phyloP scores from a whole-genome alignment of 1,284 basidiomycete genomes.

The Abortiporus biennis region DNA sequence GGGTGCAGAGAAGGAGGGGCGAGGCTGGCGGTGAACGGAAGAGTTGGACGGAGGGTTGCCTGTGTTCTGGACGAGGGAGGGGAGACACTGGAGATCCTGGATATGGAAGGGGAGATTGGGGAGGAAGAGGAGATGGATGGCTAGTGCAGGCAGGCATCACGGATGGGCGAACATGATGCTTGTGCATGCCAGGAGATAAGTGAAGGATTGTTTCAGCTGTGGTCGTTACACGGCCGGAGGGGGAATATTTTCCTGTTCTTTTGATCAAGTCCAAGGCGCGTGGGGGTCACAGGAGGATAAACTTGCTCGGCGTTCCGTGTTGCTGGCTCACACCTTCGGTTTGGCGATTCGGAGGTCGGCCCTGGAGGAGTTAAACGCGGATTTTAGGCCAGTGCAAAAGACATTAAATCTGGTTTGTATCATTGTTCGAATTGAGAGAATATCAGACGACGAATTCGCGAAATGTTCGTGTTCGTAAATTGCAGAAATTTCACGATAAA shows the following conservation, averaged over 20 bases:
- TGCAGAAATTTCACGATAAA: neutral
- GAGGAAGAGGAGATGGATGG: slow-evolving; percentile 28
- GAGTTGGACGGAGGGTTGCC: slow-evolving; percentile 63
- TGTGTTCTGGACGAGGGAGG: slow-evolving; percentile 65
- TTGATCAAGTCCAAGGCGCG: slow-evolving; percentile 8
- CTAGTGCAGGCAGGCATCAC: neutral
- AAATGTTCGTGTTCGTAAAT: neutral
- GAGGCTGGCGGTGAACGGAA: slow-evolving; percentile 66
- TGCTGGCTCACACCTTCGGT: slow-evolving; percentile 13
- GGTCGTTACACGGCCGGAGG: slow-evolving; percentile 13
- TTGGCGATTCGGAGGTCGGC: slow-evolving; percentile 18
- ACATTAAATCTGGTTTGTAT: neutral
- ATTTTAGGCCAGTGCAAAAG: slow-evolving; percentile 13
- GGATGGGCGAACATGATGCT: neutral
- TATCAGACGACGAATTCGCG: slow-evolving; percentile 4
- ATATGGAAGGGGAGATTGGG: slow-evolving; percentile 66
- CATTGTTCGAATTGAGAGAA: slow-evolving; percentile 1
- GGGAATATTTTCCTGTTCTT: slow-evolving; percentile 5
- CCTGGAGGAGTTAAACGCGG: slow-evolving; percentile 17
- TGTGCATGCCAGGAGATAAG: no score
- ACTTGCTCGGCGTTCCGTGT: slow-evolving; percentile 10
- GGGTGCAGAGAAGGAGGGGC: slow-evolving; percentile 45
- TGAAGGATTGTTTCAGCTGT: slow-evolving; percentile 16
- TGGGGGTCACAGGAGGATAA: slow-evolving; percentile 17
- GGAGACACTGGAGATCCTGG: slow-evolving; percentile 60